A percentile compares a stretch with the other conserved stretches of the same genome.
Evolutionary conservation across 2,329 filamentous ascomycete species (phyloP).

Genomic region (Claviceps sp.): DNA sequence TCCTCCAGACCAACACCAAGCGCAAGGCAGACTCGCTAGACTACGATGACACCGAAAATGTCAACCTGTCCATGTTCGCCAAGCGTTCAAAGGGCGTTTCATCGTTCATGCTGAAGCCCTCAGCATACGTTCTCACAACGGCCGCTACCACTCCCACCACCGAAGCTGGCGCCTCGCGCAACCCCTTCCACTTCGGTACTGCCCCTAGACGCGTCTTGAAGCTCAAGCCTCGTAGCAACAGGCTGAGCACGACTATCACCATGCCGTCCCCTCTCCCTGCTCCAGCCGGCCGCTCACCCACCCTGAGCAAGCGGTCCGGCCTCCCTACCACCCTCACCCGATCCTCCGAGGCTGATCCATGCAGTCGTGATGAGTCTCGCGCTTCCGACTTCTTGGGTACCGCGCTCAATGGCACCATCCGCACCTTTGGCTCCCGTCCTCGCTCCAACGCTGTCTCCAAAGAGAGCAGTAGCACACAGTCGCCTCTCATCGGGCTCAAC

Average conservation of each 20-base stretch:
- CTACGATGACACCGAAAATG: conserved; percentile 44
- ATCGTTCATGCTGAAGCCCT: conserved; percentile 39
- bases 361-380: conserved; percentile 34
- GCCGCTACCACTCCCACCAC: conserved; percentile 23
- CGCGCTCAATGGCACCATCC: conserved; percentile 64
- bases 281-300: conserved; percentile 72
- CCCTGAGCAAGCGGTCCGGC: conserved; percentile 52
- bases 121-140: conserved; percentile 29
- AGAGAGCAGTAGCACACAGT: conserved; percentile 10
- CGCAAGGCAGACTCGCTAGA: conserved; percentile 44
- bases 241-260: conserved; percentile 28
- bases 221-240: conserved; percentile 37
- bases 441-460: conserved; percentile 18
- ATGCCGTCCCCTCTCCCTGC: conserved; percentile 45
- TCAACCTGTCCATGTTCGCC: conserved; percentile 42
- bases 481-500: conserved; percentile 28
- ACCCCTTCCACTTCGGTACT: conserved; percentile 19
- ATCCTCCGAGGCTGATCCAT: conserved; percentile 43
- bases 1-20: conserved; percentile 32
- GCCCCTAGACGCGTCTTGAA: conserved; percentile 32
- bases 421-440: conserved; percentile 40
- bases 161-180: conserved; percentile 16
- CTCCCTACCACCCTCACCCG: conserved; percentile 58
- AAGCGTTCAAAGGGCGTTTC: conserved; percentile 42
- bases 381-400: conserved; percentile 75